phyloP scores from a whole-genome alignment of 192 early-diverging fungal genomes.

The Chytriomyces confervae region DNA sequence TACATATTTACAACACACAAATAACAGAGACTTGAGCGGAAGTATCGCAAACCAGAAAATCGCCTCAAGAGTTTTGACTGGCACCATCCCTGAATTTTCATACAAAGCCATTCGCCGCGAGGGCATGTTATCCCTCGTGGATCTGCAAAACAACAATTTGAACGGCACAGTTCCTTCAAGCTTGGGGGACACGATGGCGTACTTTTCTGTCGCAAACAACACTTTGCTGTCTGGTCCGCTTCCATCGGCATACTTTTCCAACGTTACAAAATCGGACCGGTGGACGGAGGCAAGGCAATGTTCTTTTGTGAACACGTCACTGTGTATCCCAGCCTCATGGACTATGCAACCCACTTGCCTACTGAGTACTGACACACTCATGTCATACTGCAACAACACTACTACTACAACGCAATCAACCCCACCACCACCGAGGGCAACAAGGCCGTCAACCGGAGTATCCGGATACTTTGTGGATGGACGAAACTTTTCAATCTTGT shows the following conservation, averaged over 20 bases:
- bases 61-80: constrained; percentile 10
- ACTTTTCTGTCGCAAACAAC: constrained; percentile 11
- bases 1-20: neutral
- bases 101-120: neutral
- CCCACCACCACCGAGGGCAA: neutral
- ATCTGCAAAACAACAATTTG: constrained; percentile 9
- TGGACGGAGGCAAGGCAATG: constrained; percentile 17
- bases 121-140: neutral
- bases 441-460: too few relatives aligned
- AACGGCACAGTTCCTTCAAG: neutral
- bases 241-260: neutral
- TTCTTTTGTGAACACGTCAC: neutral
- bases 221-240: neutral
- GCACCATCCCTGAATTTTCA: constrained; percentile 7
- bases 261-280: neutral
- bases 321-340: constrained; percentile 25
- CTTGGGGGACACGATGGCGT: constrained; percentile 5
- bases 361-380: neutral
- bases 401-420: neutral
- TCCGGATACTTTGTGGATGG: neutral
- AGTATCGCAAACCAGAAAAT: neutral
- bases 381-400: neutral
- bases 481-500: neutral
- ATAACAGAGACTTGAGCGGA: neutral
- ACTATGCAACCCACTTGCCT: constrained; percentile 15